Evolutionary conservation across 1,139 yeast genomes (phyloP), one percentile per base, ranked within the genome.

Genomic region (Petasospora fabianii): DNA sequence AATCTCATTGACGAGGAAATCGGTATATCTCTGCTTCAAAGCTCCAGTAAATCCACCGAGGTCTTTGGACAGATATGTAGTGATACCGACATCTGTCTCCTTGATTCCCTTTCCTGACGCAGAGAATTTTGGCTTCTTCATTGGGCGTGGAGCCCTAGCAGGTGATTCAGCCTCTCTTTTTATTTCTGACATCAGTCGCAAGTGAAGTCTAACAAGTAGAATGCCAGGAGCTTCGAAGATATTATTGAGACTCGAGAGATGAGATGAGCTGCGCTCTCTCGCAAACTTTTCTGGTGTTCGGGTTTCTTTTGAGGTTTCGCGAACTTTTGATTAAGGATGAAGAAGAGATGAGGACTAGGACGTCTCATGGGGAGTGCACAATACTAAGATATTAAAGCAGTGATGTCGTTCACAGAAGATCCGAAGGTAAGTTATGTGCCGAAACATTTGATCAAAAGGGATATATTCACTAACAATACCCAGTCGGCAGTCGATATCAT

Each of bases 1-100:
- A 44, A 92, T 82, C 61, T 94, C 98, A 59, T 88, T 87, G 32
- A 92, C 98, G 58, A 87, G 72, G 59, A 94, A 94, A 60, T 92
- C 98, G n/a, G 96, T 81, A 62, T 88, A 88, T 47, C 96, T 71
- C 55, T 85, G 95, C 60, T 92, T 92, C 51, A 92, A 70, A 12
- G 75, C 72, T 2, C 97, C 98, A 19, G 61, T 61, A 49, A 92
- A 87, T 3, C 96, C 95, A 3, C 72, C 64, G 9, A 69, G 59
- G 12, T 65, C 68, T 5, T 69, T 57, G 35, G 80, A 77, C 28
- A 87, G 64, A 54, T 68, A 88, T 41, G 77, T 75, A 1, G 87
- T 78, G 47, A 92, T 90, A 6, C 97, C 97, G 9, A 90, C 98
- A 60, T 85, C 94, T 6, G 52, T 38, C 59, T 86, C 97, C 30